A percentile compares a stretch with the other conserved stretches of the same genome.
Evolutionary conservation across 1,139 yeast genomes (phyloP).

Genomic region (Taphrina wiesneri): DNA sequence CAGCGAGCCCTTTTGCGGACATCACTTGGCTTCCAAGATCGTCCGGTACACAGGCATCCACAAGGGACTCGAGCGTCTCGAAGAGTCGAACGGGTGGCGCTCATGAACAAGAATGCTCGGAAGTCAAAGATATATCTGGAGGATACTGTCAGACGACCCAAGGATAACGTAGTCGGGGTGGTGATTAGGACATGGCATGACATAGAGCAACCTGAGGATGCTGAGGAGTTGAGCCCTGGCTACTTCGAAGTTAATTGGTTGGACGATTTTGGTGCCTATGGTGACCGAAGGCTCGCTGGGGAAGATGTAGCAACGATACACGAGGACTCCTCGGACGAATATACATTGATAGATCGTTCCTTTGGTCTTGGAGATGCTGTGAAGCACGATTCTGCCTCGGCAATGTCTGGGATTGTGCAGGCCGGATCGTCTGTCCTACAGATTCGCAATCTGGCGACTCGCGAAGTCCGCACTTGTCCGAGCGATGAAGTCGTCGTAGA

Average conservation of each 20-base stretch:
- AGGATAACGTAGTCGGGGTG: slow-evolving; percentile 1
- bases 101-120: slow-evolving; percentile 7
- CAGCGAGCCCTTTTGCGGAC: no score
- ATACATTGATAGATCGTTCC: slow-evolving; percentile 3
- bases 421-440: background rate
- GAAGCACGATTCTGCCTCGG: background rate
- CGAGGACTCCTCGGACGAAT: background rate
- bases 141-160: slow-evolving; percentile 1
- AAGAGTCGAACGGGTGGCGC: background rate
- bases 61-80: no score
- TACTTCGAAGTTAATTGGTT: slow-evolving; percentile 21
- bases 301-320: background rate
- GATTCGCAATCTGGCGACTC: slow-evolving; percentile 13
- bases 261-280: slow-evolving; percentile 11
- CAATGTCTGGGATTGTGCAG: slow-evolving; percentile 22
- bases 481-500: background rate
- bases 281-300: background rate
- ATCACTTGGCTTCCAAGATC: background rate
- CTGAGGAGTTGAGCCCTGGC: background rate
- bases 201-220: slow-evolving; percentile 14
- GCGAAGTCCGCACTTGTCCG: background rate
- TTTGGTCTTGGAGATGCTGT: slow-evolving; percentile 21
- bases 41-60: background rate
- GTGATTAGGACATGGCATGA: slow-evolving; percentile 18
- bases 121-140: slow-evolving; percentile 10